phyloP scores from a whole-genome alignment of 192 early-diverging fungal species.

The Blastocladiella britannica region DNA sequence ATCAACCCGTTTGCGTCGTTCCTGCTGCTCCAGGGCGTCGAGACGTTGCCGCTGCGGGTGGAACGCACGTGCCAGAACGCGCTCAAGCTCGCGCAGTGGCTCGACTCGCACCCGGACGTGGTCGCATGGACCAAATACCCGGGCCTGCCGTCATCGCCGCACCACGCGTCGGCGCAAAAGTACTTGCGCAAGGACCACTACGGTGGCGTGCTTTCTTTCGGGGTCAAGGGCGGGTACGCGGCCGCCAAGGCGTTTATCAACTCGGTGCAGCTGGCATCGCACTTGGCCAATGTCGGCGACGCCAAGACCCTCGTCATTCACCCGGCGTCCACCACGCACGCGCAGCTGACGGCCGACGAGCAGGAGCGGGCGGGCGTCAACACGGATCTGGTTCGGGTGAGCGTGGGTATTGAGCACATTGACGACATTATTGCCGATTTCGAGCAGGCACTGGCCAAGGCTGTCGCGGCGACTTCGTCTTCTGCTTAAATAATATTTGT shows the following conservation, averaged over 20 bases:
- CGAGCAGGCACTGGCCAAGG: background rate
- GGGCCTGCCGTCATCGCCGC: conserved; percentile 55
- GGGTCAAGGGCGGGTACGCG: conserved; percentile 26
- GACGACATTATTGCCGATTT: conserved; percentile 18
- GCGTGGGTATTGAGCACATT: conserved; percentile 62
- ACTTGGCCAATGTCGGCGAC: conserved; percentile 91
- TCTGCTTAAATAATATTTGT: too few species aligned
- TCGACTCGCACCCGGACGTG: conserved; percentile 35
- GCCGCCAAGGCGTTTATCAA: conserved; percentile 54
- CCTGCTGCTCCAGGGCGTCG: conserved; percentile 69
- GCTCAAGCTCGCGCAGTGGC: conserved; percentile 55
- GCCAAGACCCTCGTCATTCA: conserved; percentile 72
- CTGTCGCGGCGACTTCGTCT: background rate
- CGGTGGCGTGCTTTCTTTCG: conserved; percentile 70
- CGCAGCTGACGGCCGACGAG: conserved; percentile 65
- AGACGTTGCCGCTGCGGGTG: conserved; percentile 74
- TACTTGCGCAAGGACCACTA: conserved; percentile 57
- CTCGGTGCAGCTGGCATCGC: conserved; percentile 56
- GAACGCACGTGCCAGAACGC: conserved; percentile 68
- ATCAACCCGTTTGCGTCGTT: conserved; percentile 77
- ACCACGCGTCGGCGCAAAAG: conserved; percentile 57
- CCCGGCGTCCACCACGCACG: conserved; percentile 67
- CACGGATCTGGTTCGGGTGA: conserved; percentile 59
- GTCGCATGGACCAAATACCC: conserved; percentile 79
- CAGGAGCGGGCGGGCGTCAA: conserved; percentile 54